These are phyloP conservation scores for Trametes pubescens DNA, from an alignment of 1,284 basidiomycete genomes.

Conservation along the genomic window DNA sequence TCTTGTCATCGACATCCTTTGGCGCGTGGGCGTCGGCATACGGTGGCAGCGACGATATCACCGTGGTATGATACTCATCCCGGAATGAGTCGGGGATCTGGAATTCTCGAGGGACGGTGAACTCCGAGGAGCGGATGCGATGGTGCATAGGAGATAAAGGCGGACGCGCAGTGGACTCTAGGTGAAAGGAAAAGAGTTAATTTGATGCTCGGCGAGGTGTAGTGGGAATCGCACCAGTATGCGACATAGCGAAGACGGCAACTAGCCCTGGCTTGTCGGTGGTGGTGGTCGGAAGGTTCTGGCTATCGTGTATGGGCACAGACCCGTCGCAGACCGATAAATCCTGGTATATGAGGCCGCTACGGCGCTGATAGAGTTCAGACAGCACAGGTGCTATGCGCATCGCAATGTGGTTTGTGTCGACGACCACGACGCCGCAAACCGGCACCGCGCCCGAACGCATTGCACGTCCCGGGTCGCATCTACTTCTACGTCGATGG, in stretches of 20 bases:
- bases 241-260: neutral
- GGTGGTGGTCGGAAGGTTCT: neutral
- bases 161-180: neutral
- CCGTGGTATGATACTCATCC: constrained; percentile 5
- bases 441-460: neutral
- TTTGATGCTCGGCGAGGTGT: neutral
- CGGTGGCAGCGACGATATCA: neutral
- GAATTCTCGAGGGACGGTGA: neutral
- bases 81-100: constrained; percentile 10
- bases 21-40: neutral
- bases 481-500: no score
- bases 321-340: neutral
- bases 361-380: neutral
- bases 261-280: neutral
- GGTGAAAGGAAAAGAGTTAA: neutral
- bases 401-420: neutral
- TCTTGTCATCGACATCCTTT: neutral
- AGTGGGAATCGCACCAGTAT: neutral
- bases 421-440: neutral
- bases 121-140: constrained; percentile 12
- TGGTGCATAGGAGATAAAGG: constrained; percentile 7
- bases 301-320: neutral
- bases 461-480: neutral
- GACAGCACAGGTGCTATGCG: neutral
- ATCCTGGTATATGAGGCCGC: neutral